Conservation (phyloP, 2,329 filamentous ascomycete species). For the Nannizzia gypsea region DNA sequence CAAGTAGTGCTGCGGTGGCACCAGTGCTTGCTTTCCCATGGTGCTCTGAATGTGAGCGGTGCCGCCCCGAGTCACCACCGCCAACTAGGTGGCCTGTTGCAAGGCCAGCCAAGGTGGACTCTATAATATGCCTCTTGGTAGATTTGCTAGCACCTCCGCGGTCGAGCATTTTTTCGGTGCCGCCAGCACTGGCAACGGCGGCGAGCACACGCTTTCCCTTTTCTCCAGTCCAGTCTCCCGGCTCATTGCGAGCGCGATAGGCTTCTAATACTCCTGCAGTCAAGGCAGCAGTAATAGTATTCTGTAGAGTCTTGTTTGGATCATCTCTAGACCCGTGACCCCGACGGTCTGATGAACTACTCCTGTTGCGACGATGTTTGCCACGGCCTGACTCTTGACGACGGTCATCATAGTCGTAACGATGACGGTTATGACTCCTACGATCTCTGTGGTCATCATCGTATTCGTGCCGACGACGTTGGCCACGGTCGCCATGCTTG, state of each 20-base stretch:
- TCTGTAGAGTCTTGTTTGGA: slow-evolving; percentile 54
- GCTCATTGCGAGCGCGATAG: slow-evolving; percentile 78
- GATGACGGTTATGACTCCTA: slow-evolving; percentile 20
- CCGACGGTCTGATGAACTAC: slow-evolving; percentile 28
- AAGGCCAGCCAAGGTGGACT: slow-evolving; percentile 80
- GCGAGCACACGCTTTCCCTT: slow-evolving; percentile 89
- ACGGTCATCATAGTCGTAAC: neutral
- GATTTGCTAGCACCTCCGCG: slow-evolving; percentile 47
- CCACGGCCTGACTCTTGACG: neutral
- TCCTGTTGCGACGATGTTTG: slow-evolving; percentile 27
- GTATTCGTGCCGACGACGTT: slow-evolving; percentile 21
- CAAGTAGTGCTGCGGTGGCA: slow-evolving; percentile 31
- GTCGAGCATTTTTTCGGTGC: slow-evolving; percentile 65
- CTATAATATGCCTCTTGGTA: slow-evolving; percentile 66
- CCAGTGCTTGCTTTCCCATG: slow-evolving; percentile 31
- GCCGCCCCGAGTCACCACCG: slow-evolving; percentile 59
- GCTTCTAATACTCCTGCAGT: slow-evolving; percentile 85
- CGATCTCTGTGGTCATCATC: slow-evolving; percentile 24
- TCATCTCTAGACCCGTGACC: slow-evolving; percentile 45
- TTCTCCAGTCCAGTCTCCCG: slow-evolving; percentile 77
- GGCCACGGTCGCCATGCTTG: slow-evolving; percentile 51
- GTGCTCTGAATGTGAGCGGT: slow-evolving; percentile 20
- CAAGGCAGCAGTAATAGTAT: slow-evolving; percentile 82
- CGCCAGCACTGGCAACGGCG: slow-evolving; percentile 71
- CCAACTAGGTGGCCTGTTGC: slow-evolving; percentile 77